phyloP scores from a whole-genome alignment of 257 asterid species.

The Ehretia macrophylla region DNA sequence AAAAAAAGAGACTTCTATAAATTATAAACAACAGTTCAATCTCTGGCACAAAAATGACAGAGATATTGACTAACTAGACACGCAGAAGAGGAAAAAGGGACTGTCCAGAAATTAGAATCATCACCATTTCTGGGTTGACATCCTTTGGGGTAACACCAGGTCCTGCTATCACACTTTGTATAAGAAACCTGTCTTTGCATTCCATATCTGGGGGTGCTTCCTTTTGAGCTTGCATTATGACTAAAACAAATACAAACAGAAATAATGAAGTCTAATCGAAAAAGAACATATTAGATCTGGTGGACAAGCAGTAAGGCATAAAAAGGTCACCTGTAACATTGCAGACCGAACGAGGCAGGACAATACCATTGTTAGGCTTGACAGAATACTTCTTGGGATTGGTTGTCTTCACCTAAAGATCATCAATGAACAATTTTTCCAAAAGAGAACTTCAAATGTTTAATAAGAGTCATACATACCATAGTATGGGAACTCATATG shows the following conservation, averaged over 20 bases:
- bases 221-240: slow-evolving; percentile 80
- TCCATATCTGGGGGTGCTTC: slow-evolving; percentile 74
- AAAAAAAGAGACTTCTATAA: not conserved
- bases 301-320: not conserved
- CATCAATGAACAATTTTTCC: too few relatives aligned
- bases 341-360: slow-evolving; percentile 17
- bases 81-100: not conserved
- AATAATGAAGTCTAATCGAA: not conserved
- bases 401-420: slow-evolving; percentile 20
- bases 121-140: slow-evolving; percentile 68
- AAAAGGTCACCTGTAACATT: slow-evolving; percentile 13
- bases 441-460: too few relatives aligned
- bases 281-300: not conserved
- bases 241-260: slow-evolving; percentile 27
- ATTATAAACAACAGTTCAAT: not conserved
- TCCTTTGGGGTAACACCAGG: slow-evolving; percentile 50
- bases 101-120: not conserved
- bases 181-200: slow-evolving; percentile 75
- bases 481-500: too few relatives aligned
- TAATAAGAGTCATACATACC: too few relatives aligned
- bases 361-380: slow-evolving; percentile 20
- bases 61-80: not conserved
- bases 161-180: slow-evolving; percentile 59
- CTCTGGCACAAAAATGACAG: not conserved
- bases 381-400: slow-evolving; percentile 25